phyloP scores from a whole-genome alignment of 805 yeast species.

The Yarrowia sp. region DNA sequence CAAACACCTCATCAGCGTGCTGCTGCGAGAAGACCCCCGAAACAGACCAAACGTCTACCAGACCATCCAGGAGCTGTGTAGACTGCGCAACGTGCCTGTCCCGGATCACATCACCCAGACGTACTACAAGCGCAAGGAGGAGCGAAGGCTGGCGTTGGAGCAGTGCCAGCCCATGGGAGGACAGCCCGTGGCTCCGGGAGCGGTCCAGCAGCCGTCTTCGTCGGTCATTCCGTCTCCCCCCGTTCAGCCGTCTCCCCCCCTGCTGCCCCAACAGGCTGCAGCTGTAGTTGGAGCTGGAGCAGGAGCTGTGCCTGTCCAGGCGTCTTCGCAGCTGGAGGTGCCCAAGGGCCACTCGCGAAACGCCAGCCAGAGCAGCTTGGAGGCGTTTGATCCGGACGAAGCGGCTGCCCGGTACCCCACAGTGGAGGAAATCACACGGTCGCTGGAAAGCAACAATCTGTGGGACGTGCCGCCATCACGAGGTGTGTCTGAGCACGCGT shows the following conservation, averaged over 20 bases:
- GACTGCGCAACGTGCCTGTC: constrained; percentile 62
- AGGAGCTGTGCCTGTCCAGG: constrained; percentile 14
- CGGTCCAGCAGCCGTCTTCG: constrained; percentile 36
- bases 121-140: constrained; percentile 41
- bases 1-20: constrained; percentile 74
- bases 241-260: constrained; percentile 23
- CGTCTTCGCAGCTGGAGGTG: constrained; percentile 13
- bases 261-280: constrained; percentile 17
- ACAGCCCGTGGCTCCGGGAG: background rate
- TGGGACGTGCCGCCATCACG: constrained; percentile 37
- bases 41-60: constrained; percentile 88
- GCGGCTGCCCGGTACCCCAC: constrained; percentile 48
- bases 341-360: constrained; percentile 18
- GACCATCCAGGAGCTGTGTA: constrained; percentile 67
- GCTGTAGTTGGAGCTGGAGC: constrained; percentile 13
- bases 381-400: constrained; percentile 42
- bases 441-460: constrained; percentile 41
- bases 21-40: constrained; percentile 83
- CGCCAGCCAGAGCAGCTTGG: constrained; percentile 30
- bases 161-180: constrained; percentile 4
- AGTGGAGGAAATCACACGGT: constrained; percentile 48
- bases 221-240: constrained; percentile 42
- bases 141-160: constrained; percentile 20
- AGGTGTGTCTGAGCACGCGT: constrained; percentile 31
- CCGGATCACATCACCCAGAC: constrained; percentile 53